Evolutionary conservation across 768 basidiomycete genomes (phyloP), one percentile per base, ranked within the genome.

Genomic region (Rhodotorula taiwanensis): DNA sequence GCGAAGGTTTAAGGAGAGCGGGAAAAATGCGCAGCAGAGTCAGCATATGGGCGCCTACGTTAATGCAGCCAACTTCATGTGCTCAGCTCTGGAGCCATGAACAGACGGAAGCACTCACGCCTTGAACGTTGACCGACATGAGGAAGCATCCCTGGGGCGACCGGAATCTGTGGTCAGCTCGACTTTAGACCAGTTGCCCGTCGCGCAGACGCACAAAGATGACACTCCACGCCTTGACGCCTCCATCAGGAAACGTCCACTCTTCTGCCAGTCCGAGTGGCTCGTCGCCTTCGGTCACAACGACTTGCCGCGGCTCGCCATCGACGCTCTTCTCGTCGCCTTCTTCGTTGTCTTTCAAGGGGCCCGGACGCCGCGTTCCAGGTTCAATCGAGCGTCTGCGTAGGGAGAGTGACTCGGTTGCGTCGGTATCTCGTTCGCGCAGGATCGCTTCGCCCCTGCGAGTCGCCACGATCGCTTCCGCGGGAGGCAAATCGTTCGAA

Each of bases 141-240:
- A 62, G 23, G 14, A 43, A 67, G 42, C 60, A 67, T 2, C 60
- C 66, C 66, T 58, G 41, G 1, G n/a, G 13, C 5, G 10, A 28
- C 5, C 3, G 16, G n/a, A 41, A 20, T 5, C 11, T 5, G 30
- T 5, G 21, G 31, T 50, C 30, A 50, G 49, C 49, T 5, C 0
- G 14, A 5, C n/a, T n/a, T n/a, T n/a, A n/a, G n/a, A n/a, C n/a
- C n/a, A n/a, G n/a, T n/a, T n/a, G n/a, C n/a, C n/a, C n/a, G n/a
- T n/a, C n/a, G n/a, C n/a, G n/a, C n/a, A n/a, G n/a, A 62, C 66
- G 53, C 52, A 67, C 66, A 25, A 67, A 42, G 23, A 67, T 49
- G 18, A 67, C 66, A 9, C 33, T 43, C 66, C 66, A 67, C 13
- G 66, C 66, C 44, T 28, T 62, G 34, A n/a, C 42, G 0, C 66